Evolutionary conservation across 73 alveolate genomes (phyloP), one percentile per base, ranked within the genome.

Genomic region (Paramecium tetraurelia): DNA sequence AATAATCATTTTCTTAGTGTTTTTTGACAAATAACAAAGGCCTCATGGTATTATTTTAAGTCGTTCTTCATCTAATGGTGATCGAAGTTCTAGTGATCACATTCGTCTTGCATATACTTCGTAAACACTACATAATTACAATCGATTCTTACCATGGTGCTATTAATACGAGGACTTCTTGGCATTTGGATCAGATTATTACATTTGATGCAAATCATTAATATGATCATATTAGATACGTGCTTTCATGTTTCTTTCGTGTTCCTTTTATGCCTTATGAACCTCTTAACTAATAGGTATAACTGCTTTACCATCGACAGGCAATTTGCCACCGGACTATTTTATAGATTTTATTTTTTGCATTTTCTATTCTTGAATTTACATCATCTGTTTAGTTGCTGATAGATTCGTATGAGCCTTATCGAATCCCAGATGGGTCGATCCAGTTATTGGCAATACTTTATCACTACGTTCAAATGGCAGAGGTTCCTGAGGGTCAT

Each of bases 401-500:
- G 94, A 89, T 58, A 31, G 40, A 70, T 38, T 71, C 27, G 86
- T 89, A 70, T 89, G 94, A 21, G 94, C 94, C 35, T 89, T 48
- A 46, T 89, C 94, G 46, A 89, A 89, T 70, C 94, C 94, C 9
- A 89, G 12, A 89, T 89, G 92, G n/a, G 94, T 89, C 9, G 94
- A 59, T 7, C 94, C 94, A 57, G 71, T 89, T 31, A 89, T 83
- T 38, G 92, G 86, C 40, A 89, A 70, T 20, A 89, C 94, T 89
- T 71, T 89, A 70, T 89, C 71, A 12, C 76, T 71, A 41, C 87
- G 68, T 46, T 89, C 94, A 89, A 89, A 89, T 24, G 94, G 94
- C 18, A 89, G 53, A n/a, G 94, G 86, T 29, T 83, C 85, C 46
- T 40, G 10, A 14, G 75, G 80, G 48, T 89, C 77, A 44, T 89